Evolutionary conservation across 1,284 basidiomycete genomes (phyloP).

Genomic region (Neonothopanus nambi): DNA sequence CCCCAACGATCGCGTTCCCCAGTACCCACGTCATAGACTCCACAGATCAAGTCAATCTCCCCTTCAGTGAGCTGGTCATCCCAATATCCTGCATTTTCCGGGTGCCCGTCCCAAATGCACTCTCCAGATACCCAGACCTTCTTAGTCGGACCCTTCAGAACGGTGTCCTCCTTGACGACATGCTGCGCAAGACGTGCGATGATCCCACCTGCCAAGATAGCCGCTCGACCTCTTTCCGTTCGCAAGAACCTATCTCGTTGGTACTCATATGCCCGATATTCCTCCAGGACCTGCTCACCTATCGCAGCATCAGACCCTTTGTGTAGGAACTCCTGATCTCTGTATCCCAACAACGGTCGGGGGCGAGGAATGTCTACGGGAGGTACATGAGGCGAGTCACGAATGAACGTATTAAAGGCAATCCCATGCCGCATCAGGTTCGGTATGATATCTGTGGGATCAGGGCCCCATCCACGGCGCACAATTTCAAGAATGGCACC

Average conservation of each 20-base stretch:
- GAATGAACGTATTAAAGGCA: background rate
- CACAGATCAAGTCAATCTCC: conserved; percentile 16
- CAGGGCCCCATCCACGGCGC: conserved; percentile 9
- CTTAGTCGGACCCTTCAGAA: conserved; percentile 10
- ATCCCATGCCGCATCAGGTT: conserved; percentile 8
- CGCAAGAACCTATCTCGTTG: conserved; percentile 8
- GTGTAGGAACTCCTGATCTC: background rate
- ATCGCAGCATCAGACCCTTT: background rate
- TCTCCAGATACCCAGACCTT: background rate
- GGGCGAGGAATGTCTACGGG: background rate
- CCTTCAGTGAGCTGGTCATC: conserved; percentile 9
- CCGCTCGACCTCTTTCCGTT: conserved; percentile 9
- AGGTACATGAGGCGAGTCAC: no score
- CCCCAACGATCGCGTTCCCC: conserved; percentile 21
- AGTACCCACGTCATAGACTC: no score
- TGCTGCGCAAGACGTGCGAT: conserved; percentile 11
- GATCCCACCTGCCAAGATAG: conserved; percentile 12
- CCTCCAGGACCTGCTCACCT: background rate
- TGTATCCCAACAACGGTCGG: no score
- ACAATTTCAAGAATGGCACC: conserved; percentile 8
- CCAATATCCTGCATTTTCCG: conserved; percentile 6
- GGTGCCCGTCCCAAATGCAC: conserved; percentile 6
- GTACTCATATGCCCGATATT: conserved; percentile 8
- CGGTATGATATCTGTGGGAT: background rate
- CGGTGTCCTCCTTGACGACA: conserved; percentile 2